A percentile compares a stretch with the other conserved stretches of the same genome.
phyloP scores from a whole-genome alignment of 2,329 filamentous ascomycete genomes.

The Xylariaceae sp. region DNA sequence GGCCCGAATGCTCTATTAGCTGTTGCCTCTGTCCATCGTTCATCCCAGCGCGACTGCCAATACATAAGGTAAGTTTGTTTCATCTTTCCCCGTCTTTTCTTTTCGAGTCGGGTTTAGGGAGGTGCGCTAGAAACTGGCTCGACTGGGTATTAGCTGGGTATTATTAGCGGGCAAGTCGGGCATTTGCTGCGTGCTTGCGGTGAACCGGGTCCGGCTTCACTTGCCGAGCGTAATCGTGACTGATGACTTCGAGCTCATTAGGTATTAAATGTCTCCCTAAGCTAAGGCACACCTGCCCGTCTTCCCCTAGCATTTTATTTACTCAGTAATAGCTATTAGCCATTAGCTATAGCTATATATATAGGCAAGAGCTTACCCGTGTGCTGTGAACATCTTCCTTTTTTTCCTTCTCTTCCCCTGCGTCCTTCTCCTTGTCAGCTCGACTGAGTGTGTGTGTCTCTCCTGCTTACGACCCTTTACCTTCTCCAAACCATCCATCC shows the following conservation, averaged over 20 bases:
- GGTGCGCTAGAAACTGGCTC: neutral
- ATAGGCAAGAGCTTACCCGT: slow-evolving; percentile 4
- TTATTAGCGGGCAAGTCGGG: slow-evolving; percentile 5
- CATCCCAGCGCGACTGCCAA: slow-evolving; percentile 12
- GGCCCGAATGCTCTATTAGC: slow-evolving; percentile 1
- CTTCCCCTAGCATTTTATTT: neutral
- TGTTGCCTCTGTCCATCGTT: slow-evolving; percentile 18
- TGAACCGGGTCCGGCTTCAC: slow-evolving; percentile 16
- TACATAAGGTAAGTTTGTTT: slow-evolving; percentile 3
- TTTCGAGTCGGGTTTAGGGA: slow-evolving; percentile 3
- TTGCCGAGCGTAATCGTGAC: slow-evolving; percentile 14
- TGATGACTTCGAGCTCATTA: slow-evolving; percentile 4
- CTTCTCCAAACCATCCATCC: neutral
- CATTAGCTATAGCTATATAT: slow-evolving; percentile 4
- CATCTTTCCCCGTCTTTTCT: slow-evolving; percentile 1
- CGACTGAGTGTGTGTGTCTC: neutral
- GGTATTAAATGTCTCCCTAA: slow-evolving; percentile 7
- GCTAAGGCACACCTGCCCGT: slow-evolving; percentile 2
- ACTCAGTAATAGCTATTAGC: neutral
- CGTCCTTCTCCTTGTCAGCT: neutral
- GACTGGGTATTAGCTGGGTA: no score
- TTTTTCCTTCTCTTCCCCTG: neutral
- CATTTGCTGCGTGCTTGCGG: slow-evolving; percentile 5
- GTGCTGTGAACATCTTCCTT: neutral
- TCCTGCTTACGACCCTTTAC: neutral